Evolutionary conservation across 2,329 filamentous ascomycete genomes (phyloP).

Genomic region (Arthroderma sp.): DNA sequence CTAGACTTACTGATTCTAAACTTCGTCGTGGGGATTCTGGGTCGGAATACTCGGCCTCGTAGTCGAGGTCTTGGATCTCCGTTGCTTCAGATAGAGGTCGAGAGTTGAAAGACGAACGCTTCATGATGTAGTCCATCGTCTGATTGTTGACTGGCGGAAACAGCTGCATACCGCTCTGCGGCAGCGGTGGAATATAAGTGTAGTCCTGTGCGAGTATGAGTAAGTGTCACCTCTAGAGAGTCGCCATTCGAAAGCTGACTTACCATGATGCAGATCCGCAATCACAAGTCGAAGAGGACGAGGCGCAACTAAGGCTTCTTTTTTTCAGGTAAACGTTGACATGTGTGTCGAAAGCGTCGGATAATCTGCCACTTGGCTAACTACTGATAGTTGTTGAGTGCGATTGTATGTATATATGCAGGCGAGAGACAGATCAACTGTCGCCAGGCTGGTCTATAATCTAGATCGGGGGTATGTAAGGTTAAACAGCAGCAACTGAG

Average conservation of each 20-base stretch:
- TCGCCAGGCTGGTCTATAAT: background rate
- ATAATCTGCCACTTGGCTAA: background rate
- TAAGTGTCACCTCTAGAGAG: background rate
- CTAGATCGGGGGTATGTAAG: conserved; percentile 2
- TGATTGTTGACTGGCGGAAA: conserved; percentile 9
- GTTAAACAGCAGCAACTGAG: background rate
- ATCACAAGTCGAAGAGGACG: background rate
- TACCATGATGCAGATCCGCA: conserved; percentile 8
- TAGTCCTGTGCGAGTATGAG: conserved; percentile 9
- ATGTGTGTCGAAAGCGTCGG: background rate
- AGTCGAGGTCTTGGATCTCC: conserved; percentile 27
- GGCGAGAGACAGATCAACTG: background rate
- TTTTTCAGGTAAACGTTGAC: background rate
- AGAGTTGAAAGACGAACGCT: conserved; percentile 13
- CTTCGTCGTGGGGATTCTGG: conserved; percentile 45
- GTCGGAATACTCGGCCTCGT: conserved; percentile 34
- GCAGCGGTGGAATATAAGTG: conserved; percentile 9
- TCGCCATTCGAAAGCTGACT: background rate
- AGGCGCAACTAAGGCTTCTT: background rate
- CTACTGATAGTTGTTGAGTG: background rate
- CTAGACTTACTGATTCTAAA: conserved; percentile 19
- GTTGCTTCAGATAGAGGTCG: conserved; percentile 27
- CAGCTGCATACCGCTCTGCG: conserved; percentile 12
- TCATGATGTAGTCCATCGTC: conserved; percentile 10
- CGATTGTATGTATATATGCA: background rate